These are phyloP conservation scores for Aegilops umbellulata DNA, from an alignment of 176 grass and related monocot species.

Conservation along the genomic window DNA sequence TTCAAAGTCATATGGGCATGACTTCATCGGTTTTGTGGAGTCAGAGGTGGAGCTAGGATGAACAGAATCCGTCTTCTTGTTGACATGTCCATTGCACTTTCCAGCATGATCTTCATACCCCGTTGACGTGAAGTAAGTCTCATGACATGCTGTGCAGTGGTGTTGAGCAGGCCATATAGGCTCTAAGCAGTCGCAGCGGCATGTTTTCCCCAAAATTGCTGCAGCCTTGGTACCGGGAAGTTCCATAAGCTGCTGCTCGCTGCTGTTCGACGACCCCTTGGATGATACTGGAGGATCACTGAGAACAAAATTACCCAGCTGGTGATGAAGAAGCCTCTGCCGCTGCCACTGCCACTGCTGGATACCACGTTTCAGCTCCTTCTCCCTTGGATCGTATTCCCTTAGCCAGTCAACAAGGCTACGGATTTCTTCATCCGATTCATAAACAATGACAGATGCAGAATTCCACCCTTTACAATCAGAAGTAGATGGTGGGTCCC, in stretches of 20 bases:
- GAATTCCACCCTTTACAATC: constrained; percentile 54
- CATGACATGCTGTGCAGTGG: constrained; percentile 85
- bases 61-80: constrained; percentile 43
- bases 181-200: constrained; percentile 84
- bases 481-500: constrained; percentile 43
- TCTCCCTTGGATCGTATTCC: constrained; percentile 73
- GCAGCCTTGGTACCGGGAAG: constrained; percentile 66
- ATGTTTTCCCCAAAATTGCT: constrained; percentile 60
- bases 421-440: constrained; percentile 78
- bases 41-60: constrained; percentile 23
- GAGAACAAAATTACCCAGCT: constrained; percentile 25
- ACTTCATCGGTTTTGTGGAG: constrained; percentile 32
- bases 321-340: constrained; percentile 51
- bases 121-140: constrained; percentile 41
- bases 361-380: constrained; percentile 80
- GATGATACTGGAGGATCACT: constrained; percentile 29
- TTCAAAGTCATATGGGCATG: constrained; percentile 78
- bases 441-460: constrained; percentile 59
- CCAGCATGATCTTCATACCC: constrained; percentile 79
- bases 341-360: constrained; percentile 40
- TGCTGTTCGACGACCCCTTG: constrained; percentile 8
- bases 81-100: constrained; percentile 49
- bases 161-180: constrained; percentile 67
- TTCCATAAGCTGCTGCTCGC: constrained; percentile 30
- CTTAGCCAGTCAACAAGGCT: constrained; percentile 76